Evolutionary conservation across 129 eudicot species (phyloP).

Genomic region (Flaveria trinervia): DNA sequence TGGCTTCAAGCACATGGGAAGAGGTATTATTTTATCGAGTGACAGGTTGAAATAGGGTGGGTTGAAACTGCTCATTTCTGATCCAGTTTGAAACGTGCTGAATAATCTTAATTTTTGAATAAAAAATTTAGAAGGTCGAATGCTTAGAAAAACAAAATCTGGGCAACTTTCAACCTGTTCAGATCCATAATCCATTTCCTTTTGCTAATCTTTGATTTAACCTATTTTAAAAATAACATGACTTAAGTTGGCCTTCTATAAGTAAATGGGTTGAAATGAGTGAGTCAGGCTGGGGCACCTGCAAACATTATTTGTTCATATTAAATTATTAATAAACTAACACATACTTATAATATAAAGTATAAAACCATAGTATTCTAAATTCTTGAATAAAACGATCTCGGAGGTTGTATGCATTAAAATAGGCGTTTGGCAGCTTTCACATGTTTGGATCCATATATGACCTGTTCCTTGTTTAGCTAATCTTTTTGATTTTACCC

Average conservation of each 20-base stretch:
- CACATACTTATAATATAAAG: neutral
- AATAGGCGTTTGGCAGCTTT: neutral
- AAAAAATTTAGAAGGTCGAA: constrained; percentile 3
- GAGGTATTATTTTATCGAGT: constrained; percentile 34
- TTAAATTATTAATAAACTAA: neutral
- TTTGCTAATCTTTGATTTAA: neutral
- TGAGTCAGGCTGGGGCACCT: neutral
- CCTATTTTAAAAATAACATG: neutral
- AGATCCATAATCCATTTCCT: neutral
- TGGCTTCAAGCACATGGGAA: constrained; percentile 94
- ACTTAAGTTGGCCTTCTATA: neutral
- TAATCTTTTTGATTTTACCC: neutral
- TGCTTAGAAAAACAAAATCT: neutral
- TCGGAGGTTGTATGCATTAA: neutral
- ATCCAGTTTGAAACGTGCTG: neutral
- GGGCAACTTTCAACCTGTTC: neutral
- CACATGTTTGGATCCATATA: too few species aligned
- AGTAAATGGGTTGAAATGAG: neutral
- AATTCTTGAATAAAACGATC: neutral
- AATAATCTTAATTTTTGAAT: neutral
- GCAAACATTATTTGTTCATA: neutral
- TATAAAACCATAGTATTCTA: too few species aligned
- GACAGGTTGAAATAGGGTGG: neutral
- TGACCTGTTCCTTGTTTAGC: too few species aligned
- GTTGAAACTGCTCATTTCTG: neutral